Conservation (phyloP, 208 protist genomes). For the Kentomonas sorsogonicus region DNA sequence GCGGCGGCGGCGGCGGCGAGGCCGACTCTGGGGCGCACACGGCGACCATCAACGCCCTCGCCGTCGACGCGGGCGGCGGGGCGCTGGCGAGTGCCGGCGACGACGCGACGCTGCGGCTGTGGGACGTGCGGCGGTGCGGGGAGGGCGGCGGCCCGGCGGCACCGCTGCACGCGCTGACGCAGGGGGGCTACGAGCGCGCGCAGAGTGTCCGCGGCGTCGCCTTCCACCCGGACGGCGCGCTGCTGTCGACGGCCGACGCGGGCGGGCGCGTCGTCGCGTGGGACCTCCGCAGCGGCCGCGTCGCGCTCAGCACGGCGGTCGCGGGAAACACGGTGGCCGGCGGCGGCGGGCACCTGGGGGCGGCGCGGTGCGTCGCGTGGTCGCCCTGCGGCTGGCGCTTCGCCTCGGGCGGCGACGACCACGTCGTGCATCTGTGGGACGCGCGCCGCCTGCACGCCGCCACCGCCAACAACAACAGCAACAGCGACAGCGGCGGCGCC, state of each 20-base stretch:
- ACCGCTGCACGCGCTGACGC: constrained; percentile 15
- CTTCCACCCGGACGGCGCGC: constrained; percentile 76
- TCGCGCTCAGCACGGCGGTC: constrained; percentile 24
- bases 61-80: constrained; percentile 59
- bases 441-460: constrained; percentile 41
- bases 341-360: constrained; percentile 51
- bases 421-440: constrained; percentile 74
- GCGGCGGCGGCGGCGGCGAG: constrained; percentile 3
- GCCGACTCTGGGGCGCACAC: constrained; percentile 9
- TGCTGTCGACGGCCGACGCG: constrained; percentile 59
- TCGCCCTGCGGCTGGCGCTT: constrained; percentile 74
- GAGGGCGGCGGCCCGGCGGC: constrained; percentile 7
- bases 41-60: constrained; percentile 30
- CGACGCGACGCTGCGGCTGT: constrained; percentile 47
- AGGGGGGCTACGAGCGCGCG: constrained; percentile 36
- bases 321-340: constrained; percentile 14
- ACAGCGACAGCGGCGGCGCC: constrained; percentile 5
- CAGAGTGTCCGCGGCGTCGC: constrained; percentile 29
- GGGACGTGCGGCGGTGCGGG: constrained; percentile 36
- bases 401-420: constrained; percentile 64
- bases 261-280: constrained; percentile 66
- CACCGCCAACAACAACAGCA: too few species aligned
- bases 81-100: constrained; percentile 60
- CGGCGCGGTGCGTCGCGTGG: constrained; percentile 65
- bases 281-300: constrained; percentile 62